Conservation (phyloP, 148 eudicot species). For the Heliosperma pusillum region DNA sequence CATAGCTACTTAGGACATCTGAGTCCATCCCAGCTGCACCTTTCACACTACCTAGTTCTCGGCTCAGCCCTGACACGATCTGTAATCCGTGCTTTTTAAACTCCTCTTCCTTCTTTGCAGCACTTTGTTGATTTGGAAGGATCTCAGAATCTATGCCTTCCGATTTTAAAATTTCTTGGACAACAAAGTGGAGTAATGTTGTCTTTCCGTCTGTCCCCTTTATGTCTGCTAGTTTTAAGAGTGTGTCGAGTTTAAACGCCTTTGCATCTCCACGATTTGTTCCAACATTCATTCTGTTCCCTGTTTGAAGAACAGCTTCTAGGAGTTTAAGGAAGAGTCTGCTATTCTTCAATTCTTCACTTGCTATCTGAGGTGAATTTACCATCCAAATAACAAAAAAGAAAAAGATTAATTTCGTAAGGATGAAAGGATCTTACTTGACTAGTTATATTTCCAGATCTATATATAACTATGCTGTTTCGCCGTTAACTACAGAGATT, state of each 20-base stretch:
- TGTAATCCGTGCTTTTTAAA: conserved; percentile 80
- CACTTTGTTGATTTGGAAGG: conserved; percentile 32
- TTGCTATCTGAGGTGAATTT: conserved; percentile 55
- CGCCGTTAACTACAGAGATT: background rate
- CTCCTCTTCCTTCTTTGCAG: conserved; percentile 54
- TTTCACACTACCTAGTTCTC: conserved; percentile 74
- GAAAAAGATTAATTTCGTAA: background rate
- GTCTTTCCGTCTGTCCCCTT: conserved; percentile 96
- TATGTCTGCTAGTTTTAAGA: conserved; percentile 76
- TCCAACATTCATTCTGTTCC: conserved; percentile 97
- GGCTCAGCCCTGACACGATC: conserved; percentile 69
- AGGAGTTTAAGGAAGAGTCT: conserved; percentile 85
- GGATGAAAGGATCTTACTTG: background rate
- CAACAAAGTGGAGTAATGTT: conserved; percentile 94
- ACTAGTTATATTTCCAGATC: background rate
- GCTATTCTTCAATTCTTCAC: conserved; percentile 80
- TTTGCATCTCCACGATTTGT: conserved; percentile 93
- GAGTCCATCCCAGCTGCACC: conserved; percentile 95
- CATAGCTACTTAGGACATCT: conserved; percentile 74
- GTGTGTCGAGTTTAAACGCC: conserved; percentile 87
- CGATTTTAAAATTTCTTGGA: conserved; percentile 86
- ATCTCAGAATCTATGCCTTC: conserved; percentile 57
- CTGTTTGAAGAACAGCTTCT: conserved; percentile 93
- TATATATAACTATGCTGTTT: background rate
- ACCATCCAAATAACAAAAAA: background rate